Percentiles rank a stretch among this genome's conserved stretches.
phyloP scores from a whole-genome alignment of 2,329 filamentous ascomycete genomes.

The Coniella lustricola region DNA sequence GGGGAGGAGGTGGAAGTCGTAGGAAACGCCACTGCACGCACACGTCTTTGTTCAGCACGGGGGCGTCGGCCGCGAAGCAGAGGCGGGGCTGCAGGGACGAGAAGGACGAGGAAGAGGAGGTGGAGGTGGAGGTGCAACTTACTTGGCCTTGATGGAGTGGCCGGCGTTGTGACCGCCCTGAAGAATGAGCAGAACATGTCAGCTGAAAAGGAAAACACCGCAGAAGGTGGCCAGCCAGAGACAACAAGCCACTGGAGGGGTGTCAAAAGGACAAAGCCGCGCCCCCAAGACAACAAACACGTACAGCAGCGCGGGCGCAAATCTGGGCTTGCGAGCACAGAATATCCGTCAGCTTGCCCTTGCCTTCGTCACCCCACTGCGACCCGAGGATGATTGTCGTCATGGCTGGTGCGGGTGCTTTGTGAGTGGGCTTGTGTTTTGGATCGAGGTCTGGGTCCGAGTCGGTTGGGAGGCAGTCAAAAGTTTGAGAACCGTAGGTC shows the following conservation, averaged over 20 bases:
- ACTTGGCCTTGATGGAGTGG: slow-evolving; percentile 32
- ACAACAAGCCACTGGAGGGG: too few species aligned
- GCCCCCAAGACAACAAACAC: too few species aligned
- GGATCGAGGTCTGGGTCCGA: too few species aligned
- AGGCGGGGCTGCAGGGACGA: neutral
- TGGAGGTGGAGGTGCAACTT: too few species aligned
- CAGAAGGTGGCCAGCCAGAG: too few species aligned
- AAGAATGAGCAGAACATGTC: too few species aligned
- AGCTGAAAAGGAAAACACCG: neutral
- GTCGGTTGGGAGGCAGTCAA: too few species aligned
- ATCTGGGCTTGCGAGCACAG: slow-evolving; percentile 44
- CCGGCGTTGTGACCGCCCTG: slow-evolving; percentile 52
- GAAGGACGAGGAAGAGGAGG: too few species aligned
- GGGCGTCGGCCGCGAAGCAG: neutral
- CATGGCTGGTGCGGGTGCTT: slow-evolving; percentile 24
- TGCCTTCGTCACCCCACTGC: slow-evolving; percentile 43
- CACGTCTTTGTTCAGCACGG: neutral
- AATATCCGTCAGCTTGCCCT: slow-evolving; percentile 55
- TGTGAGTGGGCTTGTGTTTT: neutral
- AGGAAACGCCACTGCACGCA: slow-evolving; percentile 31
- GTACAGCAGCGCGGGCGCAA: slow-evolving; percentile 48
- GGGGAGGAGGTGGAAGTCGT: slow-evolving; percentile 56
- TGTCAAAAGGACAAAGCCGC: too few species aligned
- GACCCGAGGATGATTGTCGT: slow-evolving; percentile 52
- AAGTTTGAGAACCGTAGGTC: neutral